Conservation (phyloP, 1,284 basidiomycete species). For the Laetiporus sulphureus region DNA sequence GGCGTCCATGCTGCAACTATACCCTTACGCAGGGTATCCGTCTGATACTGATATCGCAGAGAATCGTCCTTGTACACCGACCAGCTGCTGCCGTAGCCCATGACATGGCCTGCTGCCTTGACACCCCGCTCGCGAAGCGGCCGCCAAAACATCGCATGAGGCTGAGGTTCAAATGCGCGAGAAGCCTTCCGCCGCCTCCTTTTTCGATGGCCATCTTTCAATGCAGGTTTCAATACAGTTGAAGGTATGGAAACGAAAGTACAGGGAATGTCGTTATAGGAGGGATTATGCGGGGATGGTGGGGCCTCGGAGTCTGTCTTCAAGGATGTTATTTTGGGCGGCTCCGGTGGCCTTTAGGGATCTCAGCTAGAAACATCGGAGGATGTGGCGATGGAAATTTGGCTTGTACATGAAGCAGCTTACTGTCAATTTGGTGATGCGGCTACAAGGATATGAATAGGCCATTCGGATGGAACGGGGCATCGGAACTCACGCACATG, state of each 20-base stretch:
- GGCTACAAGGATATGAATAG: constrained; percentile 9
- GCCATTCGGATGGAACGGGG: background rate
- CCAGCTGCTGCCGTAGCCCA: constrained; percentile 28
- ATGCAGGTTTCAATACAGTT: constrained; percentile 2
- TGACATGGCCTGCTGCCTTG: constrained; percentile 26
- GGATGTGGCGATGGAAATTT: constrained; percentile 4
- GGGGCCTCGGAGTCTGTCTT: constrained; percentile 8
- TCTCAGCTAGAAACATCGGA: constrained; percentile 16
- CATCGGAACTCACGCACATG: constrained; percentile 18
- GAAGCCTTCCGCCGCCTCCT: constrained; percentile 12
- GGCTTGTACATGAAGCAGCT: constrained; percentile 10
- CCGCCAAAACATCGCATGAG: constrained; percentile 26
- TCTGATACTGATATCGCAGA: constrained; percentile 17
- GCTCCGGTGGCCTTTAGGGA: constrained; percentile 7
- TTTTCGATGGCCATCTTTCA: constrained; percentile 2
- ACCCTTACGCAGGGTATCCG: constrained; percentile 27
- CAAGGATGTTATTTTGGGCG: constrained; percentile 1
- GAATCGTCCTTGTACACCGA: constrained; percentile 15
- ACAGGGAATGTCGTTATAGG: constrained; percentile 10
- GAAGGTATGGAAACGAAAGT: no score
- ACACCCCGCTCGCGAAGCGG: constrained; percentile 23
- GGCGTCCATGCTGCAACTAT: constrained; percentile 4
- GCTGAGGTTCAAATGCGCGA: constrained; percentile 9
- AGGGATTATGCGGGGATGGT: constrained; percentile 18
- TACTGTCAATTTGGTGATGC: constrained; percentile 11